A percentile compares a stretch with the other conserved stretches of the same genome.
Conservation (phyloP, 1,284 basidiomycete genomes). For the Inonotus obliquus region DNA sequence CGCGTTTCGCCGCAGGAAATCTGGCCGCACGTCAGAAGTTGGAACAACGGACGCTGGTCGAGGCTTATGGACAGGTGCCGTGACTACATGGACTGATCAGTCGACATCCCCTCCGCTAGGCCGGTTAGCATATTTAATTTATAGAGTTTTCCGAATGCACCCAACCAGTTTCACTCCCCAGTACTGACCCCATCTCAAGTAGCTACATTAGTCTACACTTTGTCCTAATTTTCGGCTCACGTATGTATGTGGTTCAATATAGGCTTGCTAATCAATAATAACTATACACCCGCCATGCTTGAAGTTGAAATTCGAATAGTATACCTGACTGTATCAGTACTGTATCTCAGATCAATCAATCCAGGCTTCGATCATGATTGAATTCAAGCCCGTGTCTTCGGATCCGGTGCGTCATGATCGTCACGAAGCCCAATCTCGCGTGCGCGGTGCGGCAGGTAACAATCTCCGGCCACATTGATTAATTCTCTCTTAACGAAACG, state of each 20-base stretch:
- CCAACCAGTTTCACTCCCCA: background rate
- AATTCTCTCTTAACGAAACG: too few relatives aligned
- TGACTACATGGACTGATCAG: slow-evolving; percentile 56
- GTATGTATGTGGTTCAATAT: background rate
- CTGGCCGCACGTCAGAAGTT: slow-evolving; percentile 54
- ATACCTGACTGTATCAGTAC: too few relatives aligned
- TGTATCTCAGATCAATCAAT: too few relatives aligned
- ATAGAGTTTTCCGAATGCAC: background rate
- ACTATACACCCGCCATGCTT: background rate
- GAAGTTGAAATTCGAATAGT: too few relatives aligned
- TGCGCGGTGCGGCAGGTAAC: background rate
- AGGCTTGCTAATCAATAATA: background rate
- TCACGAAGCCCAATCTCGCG: slow-evolving; percentile 1
- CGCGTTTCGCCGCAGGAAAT: slow-evolving; percentile 61
- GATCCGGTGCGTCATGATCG: background rate
- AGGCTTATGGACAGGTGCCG: slow-evolving; percentile 54
- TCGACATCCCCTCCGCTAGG: background rate
- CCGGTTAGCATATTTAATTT: background rate
- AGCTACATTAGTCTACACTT: background rate
- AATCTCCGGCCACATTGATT: too few relatives aligned
- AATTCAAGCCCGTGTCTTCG: background rate
- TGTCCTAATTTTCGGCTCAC: background rate
- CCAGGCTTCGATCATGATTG: background rate
- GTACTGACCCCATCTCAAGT: too few relatives aligned
- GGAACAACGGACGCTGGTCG: slow-evolving; percentile 61